These are phyloP conservation scores for Trichoderma gracile DNA, from an alignment of 2,329 filamentous ascomycete genomes.

Conservation along the genomic window DNA sequence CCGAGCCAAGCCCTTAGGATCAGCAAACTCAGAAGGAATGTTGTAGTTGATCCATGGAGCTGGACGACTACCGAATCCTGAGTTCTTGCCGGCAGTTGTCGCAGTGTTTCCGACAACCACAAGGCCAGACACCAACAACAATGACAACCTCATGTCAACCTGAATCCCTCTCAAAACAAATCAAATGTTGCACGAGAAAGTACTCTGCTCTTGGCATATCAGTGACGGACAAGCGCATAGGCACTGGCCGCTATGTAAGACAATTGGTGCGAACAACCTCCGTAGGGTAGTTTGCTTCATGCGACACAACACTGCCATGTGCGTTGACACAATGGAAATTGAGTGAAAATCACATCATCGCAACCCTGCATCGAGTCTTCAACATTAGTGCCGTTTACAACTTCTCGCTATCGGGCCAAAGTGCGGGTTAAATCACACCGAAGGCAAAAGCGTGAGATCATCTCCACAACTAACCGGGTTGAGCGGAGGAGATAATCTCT, in stretches of 20 bases:
- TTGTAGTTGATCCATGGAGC: slow-evolving; percentile 7
- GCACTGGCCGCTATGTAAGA: neutral
- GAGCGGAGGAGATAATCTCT: neutral
- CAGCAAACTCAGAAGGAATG: neutral
- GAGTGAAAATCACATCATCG: slow-evolving; percentile 1
- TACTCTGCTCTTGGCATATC: neutral
- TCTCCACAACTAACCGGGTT: neutral
- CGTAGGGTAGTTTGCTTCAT: neutral
- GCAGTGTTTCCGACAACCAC: neutral
- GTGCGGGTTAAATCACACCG: slow-evolving; percentile 11
- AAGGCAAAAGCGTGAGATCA: neutral
- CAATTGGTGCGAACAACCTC: neutral
- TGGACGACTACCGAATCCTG: neutral
- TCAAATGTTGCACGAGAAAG: neutral
- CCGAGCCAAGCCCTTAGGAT: slow-evolving; percentile 1
- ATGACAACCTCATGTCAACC: neutral
- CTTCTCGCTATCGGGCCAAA: neutral
- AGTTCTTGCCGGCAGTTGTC: neutral
- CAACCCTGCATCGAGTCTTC: slow-evolving; percentile 11
- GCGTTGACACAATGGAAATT: neutral
- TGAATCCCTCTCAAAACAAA: neutral
- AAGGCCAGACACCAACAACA: neutral
- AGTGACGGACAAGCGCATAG: neutral
- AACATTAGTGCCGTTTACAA: neutral
- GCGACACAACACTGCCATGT: neutral